Percentiles rank a stretch among this genome's conserved stretches.
Evolutionary conservation across 1,284 basidiomycete genomes (phyloP).

Genomic region (Kalmanozyma brasiliensis): DNA sequence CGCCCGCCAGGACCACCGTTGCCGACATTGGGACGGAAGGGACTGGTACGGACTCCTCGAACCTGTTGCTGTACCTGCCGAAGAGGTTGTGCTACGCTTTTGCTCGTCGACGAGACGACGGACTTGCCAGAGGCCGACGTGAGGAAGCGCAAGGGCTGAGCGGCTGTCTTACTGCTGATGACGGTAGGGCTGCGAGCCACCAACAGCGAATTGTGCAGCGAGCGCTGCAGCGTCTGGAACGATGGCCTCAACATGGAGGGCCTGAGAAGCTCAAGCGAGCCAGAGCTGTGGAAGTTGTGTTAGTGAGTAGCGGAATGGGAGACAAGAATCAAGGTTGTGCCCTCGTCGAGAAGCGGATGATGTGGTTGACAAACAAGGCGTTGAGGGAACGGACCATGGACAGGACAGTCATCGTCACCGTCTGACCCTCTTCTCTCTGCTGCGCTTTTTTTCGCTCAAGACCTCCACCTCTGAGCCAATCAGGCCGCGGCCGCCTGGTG

Average conservation of each 20-base stretch:
- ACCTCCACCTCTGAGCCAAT: constrained; percentile 30
- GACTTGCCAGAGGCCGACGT: constrained; percentile 15
- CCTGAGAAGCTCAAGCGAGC: neutral
- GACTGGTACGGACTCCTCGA: constrained; percentile 43
- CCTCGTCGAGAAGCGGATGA: too few relatives aligned
- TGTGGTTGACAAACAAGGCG: too few relatives aligned
- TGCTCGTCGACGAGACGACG: constrained; percentile 9
- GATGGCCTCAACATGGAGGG: constrained; percentile 42
- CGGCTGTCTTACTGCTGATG: constrained; percentile 25
- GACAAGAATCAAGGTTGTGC: too few relatives aligned
- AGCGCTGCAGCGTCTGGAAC: constrained; percentile 42
- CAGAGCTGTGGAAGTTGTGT: neutral
- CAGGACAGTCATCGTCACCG: too few relatives aligned
- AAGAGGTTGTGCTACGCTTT: constrained; percentile 11
- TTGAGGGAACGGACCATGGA: neutral
- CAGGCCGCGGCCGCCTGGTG: constrained; percentile 1
- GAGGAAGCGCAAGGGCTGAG: constrained; percentile 33
- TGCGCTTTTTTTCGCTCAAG: neutral
- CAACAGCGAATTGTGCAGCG: constrained; percentile 44
- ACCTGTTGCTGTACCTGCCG: constrained; percentile 40
- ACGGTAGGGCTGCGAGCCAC: constrained; percentile 23
- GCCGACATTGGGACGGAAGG: constrained; percentile 41
- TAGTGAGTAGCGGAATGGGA: too few relatives aligned
- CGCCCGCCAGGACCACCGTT: constrained; percentile 18
- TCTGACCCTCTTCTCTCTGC: neutral